Evolutionary conservation across 306 rosid genomes (phyloP), one percentile per base, ranked within the genome.

Genomic region (Myrica gale): DNA sequence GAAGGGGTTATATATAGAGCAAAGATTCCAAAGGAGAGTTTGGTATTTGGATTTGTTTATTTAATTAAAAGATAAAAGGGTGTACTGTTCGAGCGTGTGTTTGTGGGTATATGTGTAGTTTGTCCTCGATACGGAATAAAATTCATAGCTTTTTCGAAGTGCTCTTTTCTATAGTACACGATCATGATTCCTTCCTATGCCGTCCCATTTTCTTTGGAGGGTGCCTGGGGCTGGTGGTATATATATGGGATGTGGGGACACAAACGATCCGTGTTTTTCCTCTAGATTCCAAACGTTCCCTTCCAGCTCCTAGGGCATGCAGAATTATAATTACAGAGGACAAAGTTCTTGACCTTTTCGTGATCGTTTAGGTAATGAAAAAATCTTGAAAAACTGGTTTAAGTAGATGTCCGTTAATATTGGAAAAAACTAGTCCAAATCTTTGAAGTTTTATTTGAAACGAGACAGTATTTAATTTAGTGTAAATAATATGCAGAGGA

Each of bases 111-210:
- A 9, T 42, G 19, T 19, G 73, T 13, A 19, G 47, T 41, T 44
- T n/a, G 56, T 39, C 13, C 66, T 52, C 11, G 63, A 69, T 78
- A 70, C 77, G 80, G 77, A 82, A 82, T 69, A 44, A 47, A 23
- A 21, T 41, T 41, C 69, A 2, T 43, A 48, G 45, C 47, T 19
- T 60, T 42, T 20, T 43, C 1, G 51, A 23, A 54, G 76, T 9
- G 15, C 48, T 3, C 23, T 16, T 65, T 65, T 15, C 20, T 16
- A 65, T 39, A 20, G 5, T 39, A 7, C 69, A 65, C 17, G 69
- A 42, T 65, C 20, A 65, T 65, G 69, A 65, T 41, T 65, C 48
- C 69, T 7, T 39, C 0, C 47, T 15, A 23, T 65, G 69, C 69
- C 21, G 1, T 3, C 47, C 11, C 69, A 23, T 63, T 42, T 41